phyloP scores from a whole-genome alignment of 2,329 filamentous ascomycete species.

The Aaosphaeria pasadenensis region DNA sequence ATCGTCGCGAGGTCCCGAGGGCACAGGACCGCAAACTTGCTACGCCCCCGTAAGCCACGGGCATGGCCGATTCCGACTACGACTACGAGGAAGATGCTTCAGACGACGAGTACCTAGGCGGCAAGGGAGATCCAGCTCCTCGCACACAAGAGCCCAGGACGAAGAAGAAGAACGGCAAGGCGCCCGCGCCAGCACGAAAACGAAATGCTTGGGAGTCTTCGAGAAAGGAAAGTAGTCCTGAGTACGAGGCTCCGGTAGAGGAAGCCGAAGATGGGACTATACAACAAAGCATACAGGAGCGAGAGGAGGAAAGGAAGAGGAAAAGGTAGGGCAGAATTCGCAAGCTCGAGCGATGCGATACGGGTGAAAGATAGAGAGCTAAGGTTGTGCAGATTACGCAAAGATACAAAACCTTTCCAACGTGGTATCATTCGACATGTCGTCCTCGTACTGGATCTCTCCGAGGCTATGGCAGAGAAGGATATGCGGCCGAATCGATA shows the following conservation, averaged over 20 bases:
- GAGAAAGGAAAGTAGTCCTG: constrained; percentile 45
- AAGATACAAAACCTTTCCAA: constrained; percentile 93
- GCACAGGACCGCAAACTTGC: not conserved
- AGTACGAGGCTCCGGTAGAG: constrained; percentile 63
- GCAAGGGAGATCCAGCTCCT: constrained; percentile 29
- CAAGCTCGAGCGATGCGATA: no score
- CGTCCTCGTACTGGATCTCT: constrained; percentile 87
- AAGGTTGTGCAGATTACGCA: constrained; percentile 60
- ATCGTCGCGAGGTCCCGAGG: no score
- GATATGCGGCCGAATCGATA: constrained; percentile 88
- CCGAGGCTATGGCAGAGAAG: constrained; percentile 91
- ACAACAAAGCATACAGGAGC: constrained; percentile 65
- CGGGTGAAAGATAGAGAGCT: no score
- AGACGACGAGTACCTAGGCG: constrained; percentile 59
- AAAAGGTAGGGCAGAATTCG: constrained; percentile 50
- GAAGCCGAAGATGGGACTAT: constrained; percentile 74
- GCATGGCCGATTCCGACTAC: constrained; percentile 75
- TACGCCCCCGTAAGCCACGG: not conserved
- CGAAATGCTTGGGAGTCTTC: constrained; percentile 48
- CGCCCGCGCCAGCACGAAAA: constrained; percentile 31
- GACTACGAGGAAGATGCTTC: constrained; percentile 63
- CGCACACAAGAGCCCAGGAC: constrained; percentile 18
- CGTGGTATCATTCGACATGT: constrained; percentile 97
- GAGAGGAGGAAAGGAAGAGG: constrained; percentile 80
- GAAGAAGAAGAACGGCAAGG: constrained; percentile 18